Conservation (phyloP, 441 rosid genomes). For the Iberis amara region DNA sequence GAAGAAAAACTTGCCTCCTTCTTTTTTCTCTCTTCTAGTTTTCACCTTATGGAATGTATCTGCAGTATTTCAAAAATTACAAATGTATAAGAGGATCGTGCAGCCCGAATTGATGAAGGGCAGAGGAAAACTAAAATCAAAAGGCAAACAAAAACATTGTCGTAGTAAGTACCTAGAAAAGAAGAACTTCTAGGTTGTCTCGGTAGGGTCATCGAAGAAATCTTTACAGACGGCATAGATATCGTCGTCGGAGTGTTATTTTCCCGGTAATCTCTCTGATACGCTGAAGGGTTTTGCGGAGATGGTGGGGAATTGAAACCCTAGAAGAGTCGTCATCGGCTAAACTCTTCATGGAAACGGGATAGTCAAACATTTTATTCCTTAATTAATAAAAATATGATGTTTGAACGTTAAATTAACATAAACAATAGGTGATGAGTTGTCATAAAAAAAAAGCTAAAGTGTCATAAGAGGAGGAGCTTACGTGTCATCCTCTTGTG, state of each 20-base stretch:
- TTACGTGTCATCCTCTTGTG: too few species aligned
- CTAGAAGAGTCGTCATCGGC: conserved; percentile 30
- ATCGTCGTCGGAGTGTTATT: conserved; percentile 85
- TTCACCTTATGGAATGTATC: conserved; percentile 77
- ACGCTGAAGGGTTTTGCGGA: conserved; percentile 40
- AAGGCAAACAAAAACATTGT: too few species aligned
- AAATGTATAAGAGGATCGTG: too few species aligned
- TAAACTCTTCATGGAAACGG: conserved; percentile 12
- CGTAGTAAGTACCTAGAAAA: conserved; percentile 45
- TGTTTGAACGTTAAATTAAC: too few species aligned
- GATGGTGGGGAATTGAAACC: conserved; percentile 46
- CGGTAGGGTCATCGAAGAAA: conserved; percentile 72
- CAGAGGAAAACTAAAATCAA: too few species aligned
- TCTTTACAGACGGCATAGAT: conserved; percentile 65
- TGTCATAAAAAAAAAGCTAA: too few species aligned
- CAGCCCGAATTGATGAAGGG: too few species aligned
- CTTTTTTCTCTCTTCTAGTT: conserved; percentile 49
- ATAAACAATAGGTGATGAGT: too few species aligned
- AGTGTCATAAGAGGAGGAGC: too few species aligned
- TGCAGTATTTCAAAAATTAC: too few species aligned
- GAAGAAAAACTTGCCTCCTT: conserved; percentile 36
- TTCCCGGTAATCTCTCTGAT: conserved; percentile 69
- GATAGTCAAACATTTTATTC: too few species aligned
- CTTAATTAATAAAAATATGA: too few species aligned
- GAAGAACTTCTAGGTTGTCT: conserved; percentile 72